Evolutionary conservation across 495 filamentous ascomycete genomes (phyloP).

Genomic region (Neurospora intermedia): DNA sequence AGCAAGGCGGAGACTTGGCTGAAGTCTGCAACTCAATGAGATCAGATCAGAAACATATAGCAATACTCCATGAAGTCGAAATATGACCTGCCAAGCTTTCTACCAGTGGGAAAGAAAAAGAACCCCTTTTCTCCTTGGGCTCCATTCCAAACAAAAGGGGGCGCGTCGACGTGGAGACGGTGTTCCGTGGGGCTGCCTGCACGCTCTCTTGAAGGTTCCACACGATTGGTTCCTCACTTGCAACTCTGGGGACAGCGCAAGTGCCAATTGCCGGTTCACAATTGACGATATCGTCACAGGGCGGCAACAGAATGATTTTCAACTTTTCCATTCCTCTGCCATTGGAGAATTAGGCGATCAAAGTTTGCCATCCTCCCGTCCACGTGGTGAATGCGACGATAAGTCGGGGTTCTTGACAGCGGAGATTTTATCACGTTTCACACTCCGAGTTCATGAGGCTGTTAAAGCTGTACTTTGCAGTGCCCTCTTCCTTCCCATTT

Average conservation of each 20-base stretch:
- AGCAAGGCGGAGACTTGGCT: not conserved
- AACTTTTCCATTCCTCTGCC: not conserved
- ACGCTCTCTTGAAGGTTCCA: not conserved
- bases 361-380: not conserved
- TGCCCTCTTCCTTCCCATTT: not conserved
- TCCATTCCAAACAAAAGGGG: not conserved
- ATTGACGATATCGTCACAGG: not conserved
- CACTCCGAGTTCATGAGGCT: not conserved
- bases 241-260: not conserved
- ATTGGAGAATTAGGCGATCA: not conserved
- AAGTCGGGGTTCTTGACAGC: not conserved
- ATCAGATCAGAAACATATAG: not conserved
- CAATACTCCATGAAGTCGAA: not conserved
- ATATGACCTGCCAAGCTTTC: not conserved
- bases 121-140: not conserved
- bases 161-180: not conserved
- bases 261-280: not conserved
- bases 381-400: not conserved
- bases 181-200: not conserved
- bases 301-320: not conserved
- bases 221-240: not conserved
- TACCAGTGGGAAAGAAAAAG: not conserved
- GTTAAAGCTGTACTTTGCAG: not conserved
- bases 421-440: not conserved
- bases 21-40: not conserved